phyloP scores from a whole-genome alignment of 2,329 filamentous ascomycete species.

The Akanthomyces dipterigenus region DNA sequence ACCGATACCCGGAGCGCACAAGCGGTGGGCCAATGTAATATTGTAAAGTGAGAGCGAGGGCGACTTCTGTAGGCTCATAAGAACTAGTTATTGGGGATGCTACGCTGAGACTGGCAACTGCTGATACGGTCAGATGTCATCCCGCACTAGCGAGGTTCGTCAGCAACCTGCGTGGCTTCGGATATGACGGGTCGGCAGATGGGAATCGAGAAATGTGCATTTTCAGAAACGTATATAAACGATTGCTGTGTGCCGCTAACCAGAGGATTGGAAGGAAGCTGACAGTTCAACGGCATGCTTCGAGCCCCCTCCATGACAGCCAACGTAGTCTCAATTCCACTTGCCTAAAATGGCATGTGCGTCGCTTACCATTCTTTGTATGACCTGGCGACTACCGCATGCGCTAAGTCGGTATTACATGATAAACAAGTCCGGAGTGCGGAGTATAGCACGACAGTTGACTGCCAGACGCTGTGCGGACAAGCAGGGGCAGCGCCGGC shows the following conservation, averaged over 20 bases:
- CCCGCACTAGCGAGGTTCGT: neutral
- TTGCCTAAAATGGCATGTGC: slow-evolving; percentile 3
- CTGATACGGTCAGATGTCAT: neutral
- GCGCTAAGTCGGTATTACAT: neutral
- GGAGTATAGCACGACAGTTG: neutral
- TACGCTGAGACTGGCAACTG: neutral
- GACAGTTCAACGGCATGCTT: neutral
- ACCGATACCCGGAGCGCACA: neutral
- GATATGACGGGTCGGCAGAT: neutral
- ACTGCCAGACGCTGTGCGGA: neutral
- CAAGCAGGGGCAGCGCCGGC: neutral
- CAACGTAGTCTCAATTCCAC: neutral
- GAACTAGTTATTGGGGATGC: neutral
- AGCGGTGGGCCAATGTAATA: neutral
- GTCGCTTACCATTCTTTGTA: neutral
- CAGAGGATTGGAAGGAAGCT: neutral
- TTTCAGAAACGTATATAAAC: neutral
- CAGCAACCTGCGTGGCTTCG: neutral
- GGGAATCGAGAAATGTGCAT: neutral
- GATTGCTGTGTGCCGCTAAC: neutral
- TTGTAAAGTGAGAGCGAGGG: neutral
- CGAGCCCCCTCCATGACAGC: neutral
- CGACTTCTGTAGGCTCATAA: neutral
- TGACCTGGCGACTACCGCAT: neutral
- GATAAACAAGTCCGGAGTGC: neutral